A percentile compares a stretch with the other conserved stretches of the same genome.
Conservation (phyloP, 2,329 filamentous ascomycete genomes). For the Cladosporium sp. region DNA sequence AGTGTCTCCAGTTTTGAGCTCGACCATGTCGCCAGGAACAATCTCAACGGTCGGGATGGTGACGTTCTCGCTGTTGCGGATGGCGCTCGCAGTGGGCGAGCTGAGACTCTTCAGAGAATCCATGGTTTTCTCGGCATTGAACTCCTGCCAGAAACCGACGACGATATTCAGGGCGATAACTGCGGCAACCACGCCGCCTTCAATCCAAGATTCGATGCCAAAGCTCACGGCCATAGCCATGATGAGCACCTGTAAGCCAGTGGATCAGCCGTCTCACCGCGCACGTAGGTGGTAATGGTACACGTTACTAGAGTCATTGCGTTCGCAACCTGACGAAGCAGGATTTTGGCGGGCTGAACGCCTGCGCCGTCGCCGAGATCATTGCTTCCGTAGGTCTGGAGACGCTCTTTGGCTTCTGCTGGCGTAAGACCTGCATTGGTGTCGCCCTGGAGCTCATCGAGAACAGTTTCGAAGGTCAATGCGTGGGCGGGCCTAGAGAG, state of each 20-base stretch:
- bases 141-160: conserved; percentile 51
- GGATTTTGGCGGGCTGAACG: conserved; percentile 69
- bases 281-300: conserved; percentile 10
- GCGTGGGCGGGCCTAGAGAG: conserved; percentile 65
- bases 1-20: conserved; percentile 50
- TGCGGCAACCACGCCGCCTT: conserved; percentile 48
- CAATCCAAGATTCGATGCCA: conserved; percentile 49
- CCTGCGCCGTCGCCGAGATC: conserved; percentile 68
- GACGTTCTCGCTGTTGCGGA: conserved; percentile 47
- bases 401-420: conserved; percentile 59
- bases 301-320: conserved; percentile 64
- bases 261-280: conserved; percentile 20
- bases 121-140: conserved; percentile 52
- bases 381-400: conserved; percentile 66
- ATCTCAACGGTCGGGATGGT: conserved; percentile 45
- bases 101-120: conserved; percentile 48
- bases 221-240: conserved; percentile 52
- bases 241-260: conserved; percentile 43
- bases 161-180: conserved; percentile 49
- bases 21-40: conserved; percentile 50
- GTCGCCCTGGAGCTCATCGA: conserved; percentile 61
- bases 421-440: conserved; percentile 66
- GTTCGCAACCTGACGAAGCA: conserved; percentile 72
- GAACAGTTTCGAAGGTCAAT: conserved; percentile 53
- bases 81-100: conserved; percentile 48